phyloP scores from a whole-genome alignment of 106 monocot species.

The Platanthera zijinensis region DNA sequence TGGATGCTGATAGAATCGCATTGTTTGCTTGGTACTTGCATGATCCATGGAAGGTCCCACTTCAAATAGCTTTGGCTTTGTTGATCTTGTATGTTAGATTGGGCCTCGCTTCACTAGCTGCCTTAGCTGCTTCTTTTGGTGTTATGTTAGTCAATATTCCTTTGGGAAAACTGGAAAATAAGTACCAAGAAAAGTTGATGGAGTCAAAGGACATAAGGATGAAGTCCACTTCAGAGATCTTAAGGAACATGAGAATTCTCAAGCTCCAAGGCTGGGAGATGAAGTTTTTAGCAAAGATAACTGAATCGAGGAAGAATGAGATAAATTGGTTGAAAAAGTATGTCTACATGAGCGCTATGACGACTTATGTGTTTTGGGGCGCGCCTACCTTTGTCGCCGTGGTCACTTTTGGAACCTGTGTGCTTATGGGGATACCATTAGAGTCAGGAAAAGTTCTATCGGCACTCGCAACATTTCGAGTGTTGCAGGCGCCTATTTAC shows the following conservation, averaged over 20 bases:
- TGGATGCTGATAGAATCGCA: conserved; percentile 65
- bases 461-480: conserved; percentile 84
- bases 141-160: conserved; percentile 74
- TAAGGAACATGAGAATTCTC: conserved; percentile 90
- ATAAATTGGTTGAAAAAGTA: conserved; percentile 65
- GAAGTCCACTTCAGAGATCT: conserved; percentile 81
- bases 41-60: conserved; percentile 70
- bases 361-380: conserved; percentile 58
- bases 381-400: conserved; percentile 82
- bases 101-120: conserved; percentile 69
- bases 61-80: conserved; percentile 67
- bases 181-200: conserved; percentile 75
- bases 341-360: conserved; percentile 51
- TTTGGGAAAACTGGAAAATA: conserved; percentile 58
- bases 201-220: conserved; percentile 75
- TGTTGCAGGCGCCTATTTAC: conserved; percentile 77
- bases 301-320: conserved; percentile 58
- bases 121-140: conserved; percentile 48
- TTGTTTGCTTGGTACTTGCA: conserved; percentile 84
- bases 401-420: conserved; percentile 73
- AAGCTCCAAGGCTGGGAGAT: conserved; percentile 98
- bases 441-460: conserved; percentile 85
- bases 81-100: conserved; percentile 56
- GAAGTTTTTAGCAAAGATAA: conserved; percentile 78
- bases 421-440: conserved; percentile 77